Evolutionary conservation across 331 rosid species (phyloP), one percentile per base, ranked within the genome.

Genomic region (Ulmus americana): DNA sequence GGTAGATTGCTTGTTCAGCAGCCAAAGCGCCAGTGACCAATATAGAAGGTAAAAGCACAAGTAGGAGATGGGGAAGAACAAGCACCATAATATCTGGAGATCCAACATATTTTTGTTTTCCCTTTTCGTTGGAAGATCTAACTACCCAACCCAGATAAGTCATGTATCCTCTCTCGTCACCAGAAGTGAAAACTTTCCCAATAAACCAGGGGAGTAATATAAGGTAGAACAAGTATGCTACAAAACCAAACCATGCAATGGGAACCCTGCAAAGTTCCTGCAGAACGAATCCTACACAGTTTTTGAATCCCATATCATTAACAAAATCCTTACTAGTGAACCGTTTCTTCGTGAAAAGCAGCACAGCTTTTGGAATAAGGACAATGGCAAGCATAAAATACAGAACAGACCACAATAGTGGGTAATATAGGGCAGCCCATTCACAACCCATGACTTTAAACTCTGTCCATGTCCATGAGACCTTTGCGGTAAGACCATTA

Each of bases 401-500:
- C 13, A 87, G 65, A 76, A 80, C 66, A 48, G 78, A 83, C 88
- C 91, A 89, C 71, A 89, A 59, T 38, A 89, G 35, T 39, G 98
- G 97, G 65, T 79, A 87, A 69, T 86, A 92, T 22, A 89, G 63
- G 67, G 90, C 74, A 65, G 82, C 83, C 95, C 88, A 92, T 77
- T 92, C 97, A 74, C 85, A 79, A 41, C 97, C 98, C 97, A 92
- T 89, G 72, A 89, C 90, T 44, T 61, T 55, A 76, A 92, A 89
- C 78, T 89, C 98, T 70, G 52, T 83, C 98, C 98, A 92, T 70
- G 90, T 83, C 98, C 97, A 89, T 11, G 95, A 80, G 76, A 80
- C 14, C 81, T 71, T 82, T 50, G 75, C 40, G 61, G 65, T 75
- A 15, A 77, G 84, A 76, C 98, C 88, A 45, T 83, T 92, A 55